Evolutionary conservation across 176 grass and related monocot genomes (phyloP).

Genomic region (Themeda triandra): DNA sequence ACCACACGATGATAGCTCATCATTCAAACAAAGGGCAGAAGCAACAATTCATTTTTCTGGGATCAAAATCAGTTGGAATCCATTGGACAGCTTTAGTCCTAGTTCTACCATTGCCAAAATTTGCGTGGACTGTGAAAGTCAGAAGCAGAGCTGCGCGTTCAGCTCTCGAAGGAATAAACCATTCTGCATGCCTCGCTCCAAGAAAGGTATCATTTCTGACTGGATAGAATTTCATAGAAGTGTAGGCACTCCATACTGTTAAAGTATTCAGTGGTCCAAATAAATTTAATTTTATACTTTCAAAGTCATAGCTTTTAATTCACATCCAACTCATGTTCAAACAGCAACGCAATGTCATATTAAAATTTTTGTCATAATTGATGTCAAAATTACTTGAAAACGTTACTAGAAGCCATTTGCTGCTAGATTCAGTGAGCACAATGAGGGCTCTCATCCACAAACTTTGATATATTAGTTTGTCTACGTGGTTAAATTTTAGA

Average conservation of each 20-base stretch:
- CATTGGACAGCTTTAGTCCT: no score
- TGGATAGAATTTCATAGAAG: background rate
- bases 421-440: no score
- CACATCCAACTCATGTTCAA: no score
- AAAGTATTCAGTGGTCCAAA: background rate
- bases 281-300: no score
- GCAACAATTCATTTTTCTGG: background rate
- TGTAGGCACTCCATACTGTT: background rate
- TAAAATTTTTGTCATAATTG: no score
- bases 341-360: no score
- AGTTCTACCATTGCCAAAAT: background rate
- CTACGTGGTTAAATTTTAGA: no score
- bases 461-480: no score
- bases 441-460: no score
- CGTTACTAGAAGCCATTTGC: no score
- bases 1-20: background rate
- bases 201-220: background rate
- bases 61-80: background rate
- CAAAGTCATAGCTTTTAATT: no score
- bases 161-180: constrained; percentile 24
- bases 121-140: constrained; percentile 8
- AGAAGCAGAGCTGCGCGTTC: background rate
- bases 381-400: no score
- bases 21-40: background rate
- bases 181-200: constrained; percentile 18